Percentiles rank a stretch among this genome's conserved stretches.
Conservation (phyloP, 2,329 filamentous ascomycete species). For the Sporothrix protearum region DNA sequence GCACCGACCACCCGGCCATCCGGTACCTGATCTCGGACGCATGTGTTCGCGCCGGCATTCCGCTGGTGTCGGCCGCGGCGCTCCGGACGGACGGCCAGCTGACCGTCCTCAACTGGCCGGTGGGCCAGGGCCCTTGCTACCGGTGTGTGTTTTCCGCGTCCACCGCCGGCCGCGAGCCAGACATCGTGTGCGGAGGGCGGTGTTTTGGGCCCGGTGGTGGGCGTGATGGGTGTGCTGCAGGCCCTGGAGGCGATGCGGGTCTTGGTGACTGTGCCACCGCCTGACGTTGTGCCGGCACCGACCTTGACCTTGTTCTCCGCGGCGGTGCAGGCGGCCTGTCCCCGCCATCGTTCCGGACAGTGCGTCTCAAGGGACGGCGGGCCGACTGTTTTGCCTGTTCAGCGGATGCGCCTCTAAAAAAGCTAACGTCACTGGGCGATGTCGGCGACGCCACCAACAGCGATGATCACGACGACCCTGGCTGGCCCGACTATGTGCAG, state of each 20-base stretch:
- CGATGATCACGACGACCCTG: slow-evolving; percentile 41
- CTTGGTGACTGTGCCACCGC: slow-evolving; percentile 44
- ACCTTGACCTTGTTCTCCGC: slow-evolving; percentile 49
- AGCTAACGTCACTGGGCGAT: background rate
- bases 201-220: slow-evolving; percentile 87
- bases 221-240: slow-evolving; percentile 88
- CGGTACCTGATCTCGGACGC: slow-evolving; percentile 91
- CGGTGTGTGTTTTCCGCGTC: slow-evolving; percentile 88
- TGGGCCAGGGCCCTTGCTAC: slow-evolving; percentile 80
- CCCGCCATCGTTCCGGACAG: slow-evolving; percentile 59
- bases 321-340: slow-evolving; percentile 36
- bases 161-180: slow-evolving; percentile 78
- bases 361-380: slow-evolving; percentile 68
- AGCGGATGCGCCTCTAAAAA: slow-evolving; percentile 51
- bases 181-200: slow-evolving; percentile 89
- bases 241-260: slow-evolving; percentile 85
- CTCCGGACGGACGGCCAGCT: slow-evolving; percentile 86
- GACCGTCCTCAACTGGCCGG: slow-evolving; percentile 80
- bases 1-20: slow-evolving; percentile 87
- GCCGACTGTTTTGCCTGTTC: slow-evolving; percentile 75
- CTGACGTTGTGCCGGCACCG: slow-evolving; percentile 18
- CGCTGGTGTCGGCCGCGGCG: slow-evolving; percentile 84
- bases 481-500: slow-evolving; percentile 74
- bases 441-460: slow-evolving; percentile 50
- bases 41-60: slow-evolving; percentile 73